phyloP scores from a whole-genome alignment of 768 basidiomycete genomes.

The Rossbeevera mucosa region DNA sequence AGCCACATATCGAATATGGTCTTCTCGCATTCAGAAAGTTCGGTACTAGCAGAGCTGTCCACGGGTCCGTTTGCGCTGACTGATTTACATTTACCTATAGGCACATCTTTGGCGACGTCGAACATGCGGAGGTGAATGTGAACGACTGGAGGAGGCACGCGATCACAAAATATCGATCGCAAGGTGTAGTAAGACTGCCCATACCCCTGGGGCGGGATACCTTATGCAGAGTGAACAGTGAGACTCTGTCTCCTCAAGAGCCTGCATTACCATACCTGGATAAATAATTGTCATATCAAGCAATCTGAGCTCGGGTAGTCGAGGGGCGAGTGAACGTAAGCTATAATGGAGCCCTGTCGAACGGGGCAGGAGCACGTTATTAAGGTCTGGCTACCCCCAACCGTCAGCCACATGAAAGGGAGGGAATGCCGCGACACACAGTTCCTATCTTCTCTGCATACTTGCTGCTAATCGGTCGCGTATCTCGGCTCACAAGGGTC shows the following conservation, averaged over 20 bases:
- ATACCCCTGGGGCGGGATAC: conserved; percentile 72
- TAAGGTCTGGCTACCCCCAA: conserved; percentile 62
- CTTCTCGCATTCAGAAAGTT: conserved; percentile 56
- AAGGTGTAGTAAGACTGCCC: conserved; percentile 90
- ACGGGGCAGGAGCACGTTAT: conserved; percentile 80
- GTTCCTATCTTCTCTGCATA: conserved; percentile 87
- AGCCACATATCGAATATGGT: conserved; percentile 80
- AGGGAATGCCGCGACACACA: conserved; percentile 47
- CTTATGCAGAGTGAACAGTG: conserved; percentile 34
- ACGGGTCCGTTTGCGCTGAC: conserved; percentile 27
- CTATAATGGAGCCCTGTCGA: conserved; percentile 89
- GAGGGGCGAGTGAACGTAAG: conserved; percentile 73
- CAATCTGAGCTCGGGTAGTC: conserved; percentile 70
- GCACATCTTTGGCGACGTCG: conserved; percentile 60
- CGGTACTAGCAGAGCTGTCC: conserved; percentile 37
- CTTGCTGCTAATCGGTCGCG: conserved; percentile 77
- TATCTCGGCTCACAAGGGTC: conserved; percentile 84
- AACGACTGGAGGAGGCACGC: conserved; percentile 76
- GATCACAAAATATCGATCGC: conserved; percentile 79
- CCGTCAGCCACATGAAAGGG: conserved; percentile 9
- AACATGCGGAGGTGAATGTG: conserved; percentile 86
- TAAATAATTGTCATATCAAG: conserved; percentile 93
- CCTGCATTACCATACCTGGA: conserved; percentile 52
- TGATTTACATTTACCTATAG: conserved; percentile 57
- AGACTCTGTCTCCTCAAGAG: not conserved